phyloP scores from a whole-genome alignment of 805 yeast species.

The Scheffersomyces stipitis region DNA sequence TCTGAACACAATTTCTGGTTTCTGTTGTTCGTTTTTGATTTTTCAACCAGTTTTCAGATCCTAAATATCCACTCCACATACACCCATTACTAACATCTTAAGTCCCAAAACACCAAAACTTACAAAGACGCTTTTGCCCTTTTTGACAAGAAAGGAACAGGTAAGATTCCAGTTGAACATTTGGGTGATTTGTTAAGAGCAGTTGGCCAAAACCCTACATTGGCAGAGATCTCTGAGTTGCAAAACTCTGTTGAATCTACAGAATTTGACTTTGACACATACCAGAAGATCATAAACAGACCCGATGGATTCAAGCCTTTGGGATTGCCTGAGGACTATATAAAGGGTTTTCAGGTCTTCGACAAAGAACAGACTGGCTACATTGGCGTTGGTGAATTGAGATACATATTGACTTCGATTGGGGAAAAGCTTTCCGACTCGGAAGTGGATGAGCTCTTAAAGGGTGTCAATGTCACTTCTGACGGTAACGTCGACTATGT shows the following conservation, averaged over 20 bases:
- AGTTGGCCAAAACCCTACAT: slow-evolving; percentile 97
- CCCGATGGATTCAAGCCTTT: slow-evolving; percentile 86
- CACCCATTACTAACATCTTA: slow-evolving; percentile 20
- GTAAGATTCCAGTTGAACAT: slow-evolving; percentile 78
- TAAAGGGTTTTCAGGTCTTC: slow-evolving; percentile 91
- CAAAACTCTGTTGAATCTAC: slow-evolving; percentile 40
- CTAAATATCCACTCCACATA: no score
- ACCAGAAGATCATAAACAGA: slow-evolving; percentile 73
- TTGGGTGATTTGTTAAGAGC: slow-evolving; percentile 95
- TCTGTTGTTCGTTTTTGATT: no score
- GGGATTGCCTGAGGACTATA: slow-evolving; percentile 88
- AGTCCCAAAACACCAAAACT: slow-evolving; percentile 47
- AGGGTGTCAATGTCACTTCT: slow-evolving; percentile 90
- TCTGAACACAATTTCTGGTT: not conserved
- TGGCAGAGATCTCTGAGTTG: slow-evolving; percentile 70
- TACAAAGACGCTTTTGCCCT: slow-evolving; percentile 93
- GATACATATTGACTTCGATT: slow-evolving; percentile 90
- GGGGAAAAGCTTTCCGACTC: slow-evolving; percentile 90
- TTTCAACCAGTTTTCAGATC: no score
- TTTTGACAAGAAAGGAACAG: slow-evolving; percentile 95
- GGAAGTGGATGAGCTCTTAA: slow-evolving; percentile 94
- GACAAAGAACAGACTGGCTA: slow-evolving; percentile 95
- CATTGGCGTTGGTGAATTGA: slow-evolving; percentile 95
- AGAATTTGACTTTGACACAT: slow-evolving; percentile 73
- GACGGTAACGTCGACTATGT: slow-evolving; percentile 95